Evolutionary conservation across 345 rosid species (phyloP), one percentile per base, ranked within the genome.

Genomic region (Acer negundo): DNA sequence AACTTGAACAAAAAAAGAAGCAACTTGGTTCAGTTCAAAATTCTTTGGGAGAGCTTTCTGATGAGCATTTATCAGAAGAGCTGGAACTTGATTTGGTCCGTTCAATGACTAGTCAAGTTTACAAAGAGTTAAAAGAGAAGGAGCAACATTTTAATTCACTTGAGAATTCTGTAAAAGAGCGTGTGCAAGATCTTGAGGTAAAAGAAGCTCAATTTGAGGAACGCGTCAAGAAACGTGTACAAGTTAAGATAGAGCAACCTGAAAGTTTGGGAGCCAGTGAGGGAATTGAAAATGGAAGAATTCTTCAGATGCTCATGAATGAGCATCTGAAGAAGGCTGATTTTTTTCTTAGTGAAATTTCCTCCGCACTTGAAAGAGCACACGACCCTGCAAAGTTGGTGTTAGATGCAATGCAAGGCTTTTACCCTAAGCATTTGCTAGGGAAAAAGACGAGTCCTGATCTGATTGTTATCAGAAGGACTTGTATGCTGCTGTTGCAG

Each of bases 301-400:
- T 70, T 13, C 75, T 92, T 84, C 87, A 85, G 72, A 55, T 86
- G 20, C 82, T 90, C 79, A 81, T 89, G 70, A 87, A 77, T 74
- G 89, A 86, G 80, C 82, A 77, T 73, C 24, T 83, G 74, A 80
- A 75, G 65, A 82, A 81, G 63, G 73, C 47, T 70, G 79, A 75
- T 70, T 75, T 68, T 68, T 67, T 90, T 70, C 69, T 75, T 47
- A 23, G 74, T 10, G 84, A 83, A 67, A 82, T 90, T 6, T 26
- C 35, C 0, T 28, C 4, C 24, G 70, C 85, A 12, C 70, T 89
- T 19, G 65, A 78, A 42, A 46, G 67, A n/a, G 88, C 87, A 42
- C 28, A 82, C 1, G 83, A 90, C 62, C 97, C 97, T 44, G 88
- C 89, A 23, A 86, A 83, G 81, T 87, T 92, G 73, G 92, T 89